Evolutionary conservation across 805 yeast genomes (phyloP), one percentile per base, ranked within the genome.

Genomic region (Metschnikowia chrysomelidarum): DNA sequence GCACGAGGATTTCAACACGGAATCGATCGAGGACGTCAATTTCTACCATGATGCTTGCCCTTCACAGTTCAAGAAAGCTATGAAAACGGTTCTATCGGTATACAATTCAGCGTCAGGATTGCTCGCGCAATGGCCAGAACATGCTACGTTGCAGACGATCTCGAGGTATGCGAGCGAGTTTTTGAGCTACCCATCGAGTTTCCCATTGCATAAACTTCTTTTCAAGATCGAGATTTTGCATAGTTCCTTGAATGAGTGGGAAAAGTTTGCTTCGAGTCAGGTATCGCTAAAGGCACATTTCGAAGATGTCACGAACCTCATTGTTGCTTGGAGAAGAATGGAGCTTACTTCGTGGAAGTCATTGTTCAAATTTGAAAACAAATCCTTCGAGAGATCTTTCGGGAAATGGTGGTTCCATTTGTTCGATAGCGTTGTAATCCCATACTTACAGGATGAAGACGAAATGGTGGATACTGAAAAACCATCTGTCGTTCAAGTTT

Each of bases 361-460:
- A 2, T 67, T 93, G 28, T 82, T 93, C 51, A 67, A 60, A 7
- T 72, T 76, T 39, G 96, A 87, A 54, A 82, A 78, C 32, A 44
- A 50, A 12, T 60, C 61, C 0, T 50, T 74, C 13, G 69, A 71
- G 38, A 66, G 64, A 29, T 67, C 59, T 5, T 61, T 80, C 30
- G 87, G 94, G 15, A 78, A 78, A 46, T 88, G 95, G 93, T 91
- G 96, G 95, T 93, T 81, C 63, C 78, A 88, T 54, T 65, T 93
- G 31, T 93, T 82, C 54, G 98, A 93, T 55, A 77, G 80, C 7
- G 72, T 88, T n/a, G 63, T 84, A 24, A 53, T 81, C 11, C 78
- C 80, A 4, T 51, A 62, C 5, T 59, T 78, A 6, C 39, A 27
- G n/a, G 40, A 31, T 3, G 35, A 29, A 8, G 39, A 42, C 7